Conservation (phyloP, 345 rosid species). For the Citrus medica region DNA sequence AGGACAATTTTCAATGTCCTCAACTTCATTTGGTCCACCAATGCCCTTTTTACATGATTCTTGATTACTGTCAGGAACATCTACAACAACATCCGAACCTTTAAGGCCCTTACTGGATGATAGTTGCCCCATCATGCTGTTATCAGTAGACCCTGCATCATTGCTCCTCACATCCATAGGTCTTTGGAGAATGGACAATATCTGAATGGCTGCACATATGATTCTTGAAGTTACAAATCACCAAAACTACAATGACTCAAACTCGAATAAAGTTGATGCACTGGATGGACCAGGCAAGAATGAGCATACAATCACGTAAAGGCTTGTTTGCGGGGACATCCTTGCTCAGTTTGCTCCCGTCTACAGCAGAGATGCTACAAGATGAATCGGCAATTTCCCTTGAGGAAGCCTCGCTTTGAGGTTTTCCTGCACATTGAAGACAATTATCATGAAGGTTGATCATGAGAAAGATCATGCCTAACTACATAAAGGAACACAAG, state of each 20-base stretch:
- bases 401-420: slow-evolving; percentile 12
- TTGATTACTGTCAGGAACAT: slow-evolving; percentile 1
- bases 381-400: slow-evolving; percentile 21
- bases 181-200: slow-evolving; percentile 62
- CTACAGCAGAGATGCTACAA: slow-evolving; percentile 18
- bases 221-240: neutral
- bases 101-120: slow-evolving; percentile 25
- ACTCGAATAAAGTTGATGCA: neutral
- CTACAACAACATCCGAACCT: slow-evolving; percentile 22
- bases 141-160: slow-evolving; percentile 24
- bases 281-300: neutral
- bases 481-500: neutral
- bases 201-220: slow-evolving; percentile 50
- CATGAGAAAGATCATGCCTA: neutral
- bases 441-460: neutral
- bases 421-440: slow-evolving; percentile 23
- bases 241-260: neutral
- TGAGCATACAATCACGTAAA: slow-evolving; percentile 52
- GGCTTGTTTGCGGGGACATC: slow-evolving; percentile 33
- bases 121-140: slow-evolving; percentile 5
- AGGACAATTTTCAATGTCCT: neutral
- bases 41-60: slow-evolving; percentile 22
- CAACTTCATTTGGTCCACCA: slow-evolving; percentile 18
- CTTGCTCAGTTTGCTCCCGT: slow-evolving; percentile 21
- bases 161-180: slow-evolving; percentile 22